Evolutionary conservation across 768 basidiomycete species (phyloP), one percentile per base, ranked within the genome.

Genomic region (Tubosaeta brunneosetosa): DNA sequence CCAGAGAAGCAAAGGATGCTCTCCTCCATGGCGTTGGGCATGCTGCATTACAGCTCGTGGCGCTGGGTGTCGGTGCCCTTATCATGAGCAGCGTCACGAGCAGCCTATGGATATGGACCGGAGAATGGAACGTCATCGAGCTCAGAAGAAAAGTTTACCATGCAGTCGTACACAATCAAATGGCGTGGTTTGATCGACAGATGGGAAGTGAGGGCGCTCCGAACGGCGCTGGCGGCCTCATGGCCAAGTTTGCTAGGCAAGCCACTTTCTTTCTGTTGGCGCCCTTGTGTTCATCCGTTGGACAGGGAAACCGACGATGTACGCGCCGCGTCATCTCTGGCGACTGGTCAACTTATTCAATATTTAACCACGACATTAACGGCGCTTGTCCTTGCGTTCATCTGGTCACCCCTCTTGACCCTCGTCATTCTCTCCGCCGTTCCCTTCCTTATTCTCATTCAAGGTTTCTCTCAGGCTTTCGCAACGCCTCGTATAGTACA

Each of bases 221-320:
- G n/a, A n/a, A n/a, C n/a, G n/a, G 77, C 38, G 91, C 92, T 46
- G 92, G 88, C 54, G 94, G 93, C 19, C 75, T 97, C 41, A 94
- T 95, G 93, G 86, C 91, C 49, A 90, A 92, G 64, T 97, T 97
- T 67, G 81, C 88, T 32, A 83, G 84, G 92, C 91, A 51, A 40
- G 67, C 43, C 19, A 1, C 29, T 34, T 17, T 32, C 19, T 37
- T 40, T 33, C 37, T 17, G 13, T 13, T 3, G 29, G 17, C 3
- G 6, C 4, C 11, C 32, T 46, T 45, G 27, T 57, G 41, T 43
- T 58, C 10, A 66, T 26, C 33, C 53, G 44, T 51, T 32, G 5
- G 2, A 41, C 62, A 98, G 94, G 58, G 95, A 97, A 71, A 97
- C 94, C 7, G 93, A 97, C 69, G 91, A 97, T 56, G 88, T 97